A percentile compares a stretch with the other conserved stretches of the same genome.
Conservation (phyloP, 2,329 filamentous ascomycete genomes). For the Aspergillus quadricinctus region DNA sequence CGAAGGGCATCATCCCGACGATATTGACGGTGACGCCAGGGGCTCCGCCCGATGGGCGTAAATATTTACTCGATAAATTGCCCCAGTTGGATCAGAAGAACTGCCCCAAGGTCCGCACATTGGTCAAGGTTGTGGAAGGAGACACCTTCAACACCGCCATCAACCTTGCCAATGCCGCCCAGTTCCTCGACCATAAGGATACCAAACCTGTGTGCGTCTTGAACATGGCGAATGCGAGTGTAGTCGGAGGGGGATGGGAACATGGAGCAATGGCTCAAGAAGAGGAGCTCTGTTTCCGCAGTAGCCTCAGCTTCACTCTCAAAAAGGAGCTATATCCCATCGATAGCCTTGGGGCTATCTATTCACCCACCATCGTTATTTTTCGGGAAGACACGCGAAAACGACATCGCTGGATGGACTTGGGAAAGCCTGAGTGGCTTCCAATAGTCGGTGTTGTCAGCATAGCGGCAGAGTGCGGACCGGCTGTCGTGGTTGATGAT, state of each 20-base stretch:
- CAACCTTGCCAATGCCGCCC: conserved; percentile 23
- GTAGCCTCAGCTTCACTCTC: conserved; percentile 40
- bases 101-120: conserved; percentile 41
- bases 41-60: conserved; percentile 36
- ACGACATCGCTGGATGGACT: conserved; percentile 46
- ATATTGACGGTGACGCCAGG: conserved; percentile 45
- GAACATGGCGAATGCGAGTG: conserved; percentile 59
- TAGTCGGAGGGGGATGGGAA: conserved; percentile 61
- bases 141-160: conserved; percentile 58
- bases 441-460: conserved; percentile 58
- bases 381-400: conserved; percentile 49
- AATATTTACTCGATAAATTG: conserved; percentile 34
- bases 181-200: conserved; percentile 22
- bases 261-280: conserved; percentile 63
- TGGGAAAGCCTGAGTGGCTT: conserved; percentile 30
- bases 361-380: conserved; percentile 58
- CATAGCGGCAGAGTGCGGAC: conserved; percentile 53
- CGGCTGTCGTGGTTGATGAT: conserved; percentile 22
- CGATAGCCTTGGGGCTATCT: conserved; percentile 49
- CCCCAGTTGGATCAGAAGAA: conserved; percentile 38
- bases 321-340: conserved; percentile 51
- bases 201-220: conserved; percentile 53
- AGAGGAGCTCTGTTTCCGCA: conserved; percentile 64
- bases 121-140: conserved; percentile 51
- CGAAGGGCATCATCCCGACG: conserved; percentile 43